A percentile compares a stretch with the other conserved stretches of the same genome.
Evolutionary conservation across 1,139 yeast species (phyloP).

Genomic region (Spencermartinsiella ligniputridi): DNA sequence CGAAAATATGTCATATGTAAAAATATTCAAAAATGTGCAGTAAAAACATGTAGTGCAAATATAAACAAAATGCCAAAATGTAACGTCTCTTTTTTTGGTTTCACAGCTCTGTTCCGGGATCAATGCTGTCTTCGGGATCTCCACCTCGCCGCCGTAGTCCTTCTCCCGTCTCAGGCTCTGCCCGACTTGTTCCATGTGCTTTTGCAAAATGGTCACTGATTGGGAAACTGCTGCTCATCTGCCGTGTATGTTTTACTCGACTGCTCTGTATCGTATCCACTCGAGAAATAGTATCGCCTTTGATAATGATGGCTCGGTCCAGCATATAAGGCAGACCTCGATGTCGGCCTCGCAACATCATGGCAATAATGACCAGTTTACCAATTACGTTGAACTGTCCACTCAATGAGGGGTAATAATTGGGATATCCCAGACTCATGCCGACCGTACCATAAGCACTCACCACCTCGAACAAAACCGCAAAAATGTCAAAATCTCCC

Average conservation of each 20-base stretch:
- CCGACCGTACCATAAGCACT: constrained; percentile 98
- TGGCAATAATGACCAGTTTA: constrained; percentile 77
- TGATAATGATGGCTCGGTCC: constrained; percentile 91
- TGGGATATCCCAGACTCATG: constrained; percentile 76
- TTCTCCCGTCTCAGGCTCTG: not conserved
- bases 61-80: too few species aligned
- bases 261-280: constrained; percentile 50
- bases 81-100: too few species aligned
- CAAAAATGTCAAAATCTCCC: constrained; percentile 60
- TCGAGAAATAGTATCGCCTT: constrained; percentile 61
- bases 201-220: constrained; percentile 9
- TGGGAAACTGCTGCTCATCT: constrained; percentile 16
- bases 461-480: constrained; percentile 77
- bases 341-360: constrained; percentile 93
- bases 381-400: constrained; percentile 69
- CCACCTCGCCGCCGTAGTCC: not conserved
- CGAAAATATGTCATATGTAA: too few species aligned
- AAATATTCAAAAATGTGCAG: too few species aligned
- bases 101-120: not conserved
- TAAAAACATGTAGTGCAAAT: too few species aligned
- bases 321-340: constrained; percentile 93
- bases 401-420: constrained; percentile 60
- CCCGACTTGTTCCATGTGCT: not conserved
- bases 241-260: constrained; percentile 14
- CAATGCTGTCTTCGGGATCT: not conserved